These are phyloP conservation scores for Thymus quinquecostatus DNA, from an alignment of 257 asterid species.

Conservation along the genomic window DNA sequence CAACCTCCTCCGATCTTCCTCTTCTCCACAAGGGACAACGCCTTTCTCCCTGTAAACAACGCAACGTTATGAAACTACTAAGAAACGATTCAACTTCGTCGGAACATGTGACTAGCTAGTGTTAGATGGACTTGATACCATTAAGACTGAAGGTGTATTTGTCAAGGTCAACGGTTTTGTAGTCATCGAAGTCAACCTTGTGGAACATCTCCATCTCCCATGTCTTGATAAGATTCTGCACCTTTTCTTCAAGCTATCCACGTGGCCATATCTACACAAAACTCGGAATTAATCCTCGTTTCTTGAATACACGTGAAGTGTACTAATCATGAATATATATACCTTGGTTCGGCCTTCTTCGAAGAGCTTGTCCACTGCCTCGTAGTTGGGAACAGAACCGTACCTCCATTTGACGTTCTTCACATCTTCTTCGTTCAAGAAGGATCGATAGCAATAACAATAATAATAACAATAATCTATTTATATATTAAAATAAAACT, in stretches of 20 bases:
- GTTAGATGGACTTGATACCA: constrained; percentile 28
- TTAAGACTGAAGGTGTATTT: constrained; percentile 43
- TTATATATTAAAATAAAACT: too few species aligned
- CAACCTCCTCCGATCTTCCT: constrained; percentile 44
- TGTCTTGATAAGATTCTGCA: constrained; percentile 57
- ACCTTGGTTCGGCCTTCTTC: constrained; percentile 81
- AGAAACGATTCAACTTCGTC: too few species aligned
- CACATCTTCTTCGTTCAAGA: constrained; percentile 52
- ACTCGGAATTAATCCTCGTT: too few species aligned
- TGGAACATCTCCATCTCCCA: constrained; percentile 64
- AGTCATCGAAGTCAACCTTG: constrained; percentile 39
- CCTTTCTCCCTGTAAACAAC: too few species aligned
- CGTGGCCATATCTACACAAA: constrained; percentile 44
- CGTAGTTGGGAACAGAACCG: constrained; percentile 68
- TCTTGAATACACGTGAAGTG: too few species aligned
- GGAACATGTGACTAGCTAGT: too few species aligned
- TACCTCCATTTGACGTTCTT: constrained; percentile 56
- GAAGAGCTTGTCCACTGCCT: constrained; percentile 65
- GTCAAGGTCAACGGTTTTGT: constrained; percentile 39
- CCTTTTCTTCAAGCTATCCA: constrained; percentile 54
- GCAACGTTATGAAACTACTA: too few species aligned
- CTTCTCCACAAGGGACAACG: constrained; percentile 36
- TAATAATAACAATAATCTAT: too few species aligned
- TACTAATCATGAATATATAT: background rate
- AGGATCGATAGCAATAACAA: constrained; percentile 48